phyloP scores from a whole-genome alignment of 495 filamentous ascomycete species.

The Sporormia fimetaria region DNA sequence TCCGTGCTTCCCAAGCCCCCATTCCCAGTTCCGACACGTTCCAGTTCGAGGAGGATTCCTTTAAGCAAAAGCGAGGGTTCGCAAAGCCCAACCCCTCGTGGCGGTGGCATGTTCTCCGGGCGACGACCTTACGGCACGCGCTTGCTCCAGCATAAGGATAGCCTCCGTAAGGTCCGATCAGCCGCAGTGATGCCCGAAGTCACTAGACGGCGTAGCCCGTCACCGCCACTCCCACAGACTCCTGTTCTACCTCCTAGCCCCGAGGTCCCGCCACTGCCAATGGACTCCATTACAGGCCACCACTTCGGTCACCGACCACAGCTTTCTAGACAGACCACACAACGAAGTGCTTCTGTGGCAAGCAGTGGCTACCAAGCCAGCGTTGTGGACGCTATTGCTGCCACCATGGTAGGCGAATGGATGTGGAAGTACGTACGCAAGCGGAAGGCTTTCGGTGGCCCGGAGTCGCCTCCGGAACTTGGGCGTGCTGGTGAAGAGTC shows the following conservation, averaged over 20 bases:
- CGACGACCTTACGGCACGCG: slow-evolving; percentile 18
- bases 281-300: slow-evolving; percentile 51
- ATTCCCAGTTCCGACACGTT: slow-evolving; percentile 85
- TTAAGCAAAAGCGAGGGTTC: slow-evolving; percentile 64
- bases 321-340: slow-evolving; percentile 43
- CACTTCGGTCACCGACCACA: slow-evolving; percentile 39
- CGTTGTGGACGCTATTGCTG: slow-evolving; percentile 95
- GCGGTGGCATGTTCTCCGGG: slow-evolving; percentile 19
- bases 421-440: slow-evolving; percentile 98
- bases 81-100: slow-evolving; percentile 59
- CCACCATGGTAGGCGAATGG: slow-evolving; percentile 99
- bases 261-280: slow-evolving; percentile 57
- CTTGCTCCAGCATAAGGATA: slow-evolving; percentile 40
- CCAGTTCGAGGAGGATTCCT: slow-evolving; percentile 71
- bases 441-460: slow-evolving; percentile 80
- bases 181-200: slow-evolving; percentile 55
- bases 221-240: slow-evolving; percentile 24
- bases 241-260: slow-evolving; percentile 42
- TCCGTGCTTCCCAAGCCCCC: slow-evolving; percentile 26
- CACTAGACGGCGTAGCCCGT: slow-evolving; percentile 25
- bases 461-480: slow-evolving; percentile 49
- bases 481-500: slow-evolving; percentile 38
- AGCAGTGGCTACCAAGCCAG: slow-evolving; percentile 57
- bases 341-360: slow-evolving; percentile 41
- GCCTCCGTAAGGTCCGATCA: slow-evolving; percentile 70